A percentile compares a stretch with the other conserved stretches of the same genome.
Conservation (phyloP, 78 protist genomes). For the Corallochytrium limacisporum region DNA sequence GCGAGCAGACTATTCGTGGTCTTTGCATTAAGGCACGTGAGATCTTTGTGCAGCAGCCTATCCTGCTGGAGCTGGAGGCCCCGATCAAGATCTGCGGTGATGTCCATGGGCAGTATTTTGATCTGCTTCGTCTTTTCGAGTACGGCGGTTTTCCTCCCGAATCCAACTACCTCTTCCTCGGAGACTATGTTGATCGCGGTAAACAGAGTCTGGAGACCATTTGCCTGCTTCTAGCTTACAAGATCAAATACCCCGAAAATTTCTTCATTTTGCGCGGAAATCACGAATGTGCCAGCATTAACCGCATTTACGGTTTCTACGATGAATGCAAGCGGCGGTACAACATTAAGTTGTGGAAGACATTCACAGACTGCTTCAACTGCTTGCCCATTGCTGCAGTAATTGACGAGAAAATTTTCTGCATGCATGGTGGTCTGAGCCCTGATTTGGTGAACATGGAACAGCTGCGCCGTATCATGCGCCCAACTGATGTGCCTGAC, state of each 20-base stretch:
- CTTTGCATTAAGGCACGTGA: slow-evolving; percentile 66
- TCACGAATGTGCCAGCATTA: slow-evolving; percentile 97
- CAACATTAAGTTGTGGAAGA: slow-evolving; percentile 89
- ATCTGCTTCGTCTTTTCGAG: slow-evolving; percentile 93
- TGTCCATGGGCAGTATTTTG: slow-evolving; percentile 96
- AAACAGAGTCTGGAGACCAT: slow-evolving; percentile 89
- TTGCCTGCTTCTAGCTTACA: slow-evolving; percentile 93
- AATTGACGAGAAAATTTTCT: slow-evolving; percentile 92
- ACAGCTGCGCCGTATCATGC: slow-evolving; percentile 68
- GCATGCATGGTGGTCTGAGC: slow-evolving; percentile 97
- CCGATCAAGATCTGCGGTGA: slow-evolving; percentile 87
- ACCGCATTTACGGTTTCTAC: slow-evolving; percentile 97
- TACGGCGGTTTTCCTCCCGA: slow-evolving; percentile 98
- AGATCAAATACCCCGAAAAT: slow-evolving; percentile 95
- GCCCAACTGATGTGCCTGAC: slow-evolving; percentile 97
- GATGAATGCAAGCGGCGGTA: slow-evolving; percentile 95
- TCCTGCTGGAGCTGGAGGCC: slow-evolving; percentile 88
- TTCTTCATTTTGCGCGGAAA: slow-evolving; percentile 97
- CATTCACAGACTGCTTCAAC: slow-evolving; percentile 93
- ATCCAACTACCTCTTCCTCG: slow-evolving; percentile 95
- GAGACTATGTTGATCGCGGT: slow-evolving; percentile 99
- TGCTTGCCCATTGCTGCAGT: slow-evolving; percentile 94
- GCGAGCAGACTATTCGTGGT: slow-evolving; percentile 67
- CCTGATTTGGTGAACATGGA: slow-evolving; percentile 87
- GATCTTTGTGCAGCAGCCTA: slow-evolving; percentile 87